Percentiles rank a stretch among this genome's conserved stretches.
Evolutionary conservation across 2,329 filamentous ascomycete species (phyloP).

Genomic region (Aureobasidium musti): DNA sequence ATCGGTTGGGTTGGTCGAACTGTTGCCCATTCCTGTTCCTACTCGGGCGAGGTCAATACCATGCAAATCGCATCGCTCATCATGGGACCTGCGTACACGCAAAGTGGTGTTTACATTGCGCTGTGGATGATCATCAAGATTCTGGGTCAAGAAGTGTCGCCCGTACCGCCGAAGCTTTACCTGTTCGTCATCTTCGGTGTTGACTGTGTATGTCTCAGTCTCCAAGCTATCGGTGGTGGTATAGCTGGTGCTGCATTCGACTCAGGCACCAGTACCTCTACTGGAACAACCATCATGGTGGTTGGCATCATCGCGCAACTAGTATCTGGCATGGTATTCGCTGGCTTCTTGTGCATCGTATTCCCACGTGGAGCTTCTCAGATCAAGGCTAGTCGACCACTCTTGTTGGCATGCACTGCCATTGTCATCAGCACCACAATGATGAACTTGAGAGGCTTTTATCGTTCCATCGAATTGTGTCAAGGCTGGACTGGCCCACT

Average conservation of each 20-base stretch:
- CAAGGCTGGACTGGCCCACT: constrained; percentile 20
- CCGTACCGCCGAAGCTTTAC: constrained; percentile 12
- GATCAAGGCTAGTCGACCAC: neutral
- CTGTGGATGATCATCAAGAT: constrained; percentile 20
- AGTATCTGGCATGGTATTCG: constrained; percentile 14
- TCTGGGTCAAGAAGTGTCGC: constrained; percentile 1
- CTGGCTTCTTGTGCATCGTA: constrained; percentile 10
- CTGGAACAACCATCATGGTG: constrained; percentile 25
- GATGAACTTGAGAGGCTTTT: constrained; percentile 25
- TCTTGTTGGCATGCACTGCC: neutral
- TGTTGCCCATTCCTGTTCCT: constrained; percentile 11
- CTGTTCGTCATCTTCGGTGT: constrained; percentile 12
- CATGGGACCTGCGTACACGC: constrained; percentile 27
- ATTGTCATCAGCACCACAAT: constrained; percentile 26
- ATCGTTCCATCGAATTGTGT: constrained; percentile 23
- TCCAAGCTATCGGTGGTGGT: constrained; percentile 22
- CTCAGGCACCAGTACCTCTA: constrained; percentile 12
- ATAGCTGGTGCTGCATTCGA: constrained; percentile 21
- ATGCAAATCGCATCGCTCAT: constrained; percentile 26
- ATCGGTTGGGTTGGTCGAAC: constrained; percentile 22
- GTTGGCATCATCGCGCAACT: constrained; percentile 22
- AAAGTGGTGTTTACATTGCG: constrained; percentile 24
- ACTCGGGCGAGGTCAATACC: constrained; percentile 5
- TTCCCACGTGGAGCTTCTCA: constrained; percentile 4
- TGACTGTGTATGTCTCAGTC: constrained; percentile 24